Evolutionary conservation across 108 stramenopile genomes (phyloP), one percentile per base, ranked within the genome.

Genomic region (Seminavis robusta): DNA sequence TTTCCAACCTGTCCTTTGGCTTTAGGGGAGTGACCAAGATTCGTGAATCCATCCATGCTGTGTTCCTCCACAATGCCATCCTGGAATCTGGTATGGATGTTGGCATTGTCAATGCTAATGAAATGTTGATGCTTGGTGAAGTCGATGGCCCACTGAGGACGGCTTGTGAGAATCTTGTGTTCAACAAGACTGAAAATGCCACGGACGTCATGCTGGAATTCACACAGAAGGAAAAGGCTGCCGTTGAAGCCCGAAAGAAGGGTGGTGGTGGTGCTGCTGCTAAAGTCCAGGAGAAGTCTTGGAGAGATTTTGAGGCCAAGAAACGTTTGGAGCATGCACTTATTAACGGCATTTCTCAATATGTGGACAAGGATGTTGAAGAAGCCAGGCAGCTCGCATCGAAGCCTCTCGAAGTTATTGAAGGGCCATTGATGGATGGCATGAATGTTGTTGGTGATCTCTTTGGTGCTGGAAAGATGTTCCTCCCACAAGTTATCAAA

Each of bases 401-500:
- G 37, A 81, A 71, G 48, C 96, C 99, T 43, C 79, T 99, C 50
- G 83, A 96, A 17, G 98, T 99, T 20, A 99, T 99, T 69, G 99
- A 99, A 69, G 99, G 99, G 10, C 99, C 99, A 13, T 72, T 99
- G 11, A 99, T 99, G 99, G 90, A 94, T 59, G 99, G 99, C 39
- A 99, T 99, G 99, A 98, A 98, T 65, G 77, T 98, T 4, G 95
- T 99, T 29, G 99, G 99, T 8, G 99, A 99, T 70, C 72, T 99
- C 32, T 99, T 99, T 61, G 99, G 99, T 25, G 67, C 96, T 31
- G 99, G 99, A 42, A 99, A 99, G 69, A 99, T 99, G 99, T 99
- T 99, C 60, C 74, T 99, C 54, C 99, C 99, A 27, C 99, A 99
- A 85, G 99, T 99, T 38, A 99, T 99, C 73, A 99, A 99, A 69